Base-by-base conservation (phyloP, 2,329 filamentous ascomycete species). In the Clarireedia monteithiana region DNA sequence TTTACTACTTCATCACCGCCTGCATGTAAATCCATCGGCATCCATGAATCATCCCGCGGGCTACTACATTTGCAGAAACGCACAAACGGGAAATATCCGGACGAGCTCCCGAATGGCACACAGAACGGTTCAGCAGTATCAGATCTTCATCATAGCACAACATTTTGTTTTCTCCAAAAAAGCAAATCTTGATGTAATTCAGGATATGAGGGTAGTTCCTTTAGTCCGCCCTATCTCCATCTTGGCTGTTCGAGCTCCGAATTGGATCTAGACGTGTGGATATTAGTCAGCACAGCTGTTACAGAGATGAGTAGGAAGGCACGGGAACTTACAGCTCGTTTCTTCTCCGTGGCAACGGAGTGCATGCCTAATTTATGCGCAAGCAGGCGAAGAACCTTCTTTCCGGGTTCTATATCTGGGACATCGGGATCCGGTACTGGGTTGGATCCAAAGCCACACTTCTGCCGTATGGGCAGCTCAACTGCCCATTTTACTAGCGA, bases 401-500 rank as follows among this genome's bases (percentile, higher is more conserved):
- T 99, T 15, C 84, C 90, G 0, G 88, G 80, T 62, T 95, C 90
- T 6, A 92, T 74, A 14, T 70, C 67, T 15, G 56, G 56, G 58
- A 60, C 59, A 64, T 69, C 57, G 60, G 59, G 44, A 48, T 61
- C 57, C 26, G 55, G 58, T 3, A 64, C 60, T 48, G 61, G 61
- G 6, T 64, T 65, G 3, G 64, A 60, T 42, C 77, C 82, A 69
- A 96, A 97, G 47, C 92, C 90, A 64, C 91, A 96, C 69, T 97
- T 97, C 58, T 89, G 82, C 79, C 83, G 89, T 0, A 92, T 85
- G 0, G 90, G 87, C 24, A 79, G 75, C 45, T 75, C 76, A 26
- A 97, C 79, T 6, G 89, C 88, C 82, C 91, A 94, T 26, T 77
- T 77, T n/a, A 96, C 84, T 46, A 99, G 79, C 2, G 81, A 76